Conservation (phyloP, 805 yeast species). For the Starmerella stellata region DNA sequence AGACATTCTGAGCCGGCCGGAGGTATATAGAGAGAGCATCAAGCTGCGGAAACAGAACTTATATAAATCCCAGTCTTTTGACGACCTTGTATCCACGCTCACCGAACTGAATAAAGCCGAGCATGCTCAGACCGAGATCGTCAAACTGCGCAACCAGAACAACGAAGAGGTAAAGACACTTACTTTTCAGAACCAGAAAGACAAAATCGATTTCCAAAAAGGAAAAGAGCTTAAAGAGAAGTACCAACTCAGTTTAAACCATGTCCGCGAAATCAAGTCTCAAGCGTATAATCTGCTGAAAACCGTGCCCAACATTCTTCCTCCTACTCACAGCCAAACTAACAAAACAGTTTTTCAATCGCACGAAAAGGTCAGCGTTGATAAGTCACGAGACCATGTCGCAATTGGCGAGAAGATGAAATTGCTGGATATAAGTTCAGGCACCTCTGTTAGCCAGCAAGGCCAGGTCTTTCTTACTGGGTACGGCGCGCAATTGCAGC, state of each 20-base stretch:
- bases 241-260: background rate
- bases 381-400: conserved; percentile 37
- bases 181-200: too few species aligned
- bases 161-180: too few species aligned
- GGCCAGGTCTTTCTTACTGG: conserved; percentile 52
- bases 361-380: background rate
- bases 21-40: conserved; percentile 16
- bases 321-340: background rate
- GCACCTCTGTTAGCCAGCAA: conserved; percentile 59
- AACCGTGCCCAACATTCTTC: conserved; percentile 20
- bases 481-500: conserved; percentile 77
- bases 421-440: conserved; percentile 51
- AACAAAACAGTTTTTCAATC: conserved; percentile 10
- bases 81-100: conserved; percentile 17
- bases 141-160: conserved; percentile 13
- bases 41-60: conserved; percentile 15
- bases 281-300: conserved; percentile 15
- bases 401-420: conserved; percentile 49
- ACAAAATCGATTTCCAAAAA: too few species aligned
- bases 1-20: conserved; percentile 11
- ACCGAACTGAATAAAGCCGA: conserved; percentile 11
- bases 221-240: background rate
- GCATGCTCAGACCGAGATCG: conserved; percentile 10
- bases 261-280: conserved; percentile 1
- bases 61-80: conserved; percentile 9